Evolutionary conservation across 768 basidiomycete species (phyloP), one percentile per base, ranked within the genome.

Genomic region (Lentinula boryana): DNA sequence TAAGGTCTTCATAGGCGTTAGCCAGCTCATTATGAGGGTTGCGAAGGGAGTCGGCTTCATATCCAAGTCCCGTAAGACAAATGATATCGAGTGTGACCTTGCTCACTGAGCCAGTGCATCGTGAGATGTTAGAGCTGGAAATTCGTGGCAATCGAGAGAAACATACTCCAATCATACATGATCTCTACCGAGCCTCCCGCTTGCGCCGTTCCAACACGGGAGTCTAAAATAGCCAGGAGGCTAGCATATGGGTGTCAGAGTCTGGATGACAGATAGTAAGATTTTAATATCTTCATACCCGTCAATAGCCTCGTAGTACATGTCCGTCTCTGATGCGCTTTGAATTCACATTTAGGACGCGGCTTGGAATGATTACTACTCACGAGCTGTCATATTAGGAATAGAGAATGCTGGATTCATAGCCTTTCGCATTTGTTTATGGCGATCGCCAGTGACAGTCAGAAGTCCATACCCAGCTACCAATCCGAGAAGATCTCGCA

Each of bases 321-420:
- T 77, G 48, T 76, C 73, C 40, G 72, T 74, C 56, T 79, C 75
- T 82, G 9, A 48, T 48, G 49, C 9, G 35, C 18, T 5, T 16
- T 21, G 6, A 3, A 15, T 18, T 48, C 4, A 3, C 5, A n/a
- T 33, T 51, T 5, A 46, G 6, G n/a, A 15, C 23, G 32, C 27
- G 46, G 36, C 31, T 8, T 13, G 31, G 16, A 10, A 36, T 46
- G 31, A 46, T 3, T 43, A 23, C 31, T 21, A 23, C 50, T 12
- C 62, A 76, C 75, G 74, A 41, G 74, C 69, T 63, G 68, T 72
- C 15, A 78, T 70, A 60, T 72, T 81, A 2, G 75, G 69, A 27
- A 82, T 71, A 0, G 80, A 80, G 64, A 83, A 82, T 0, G 81
- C 81, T 0, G 81, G 80, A 56, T 79, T 81, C 78, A 83, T 80